These are phyloP conservation scores for Peronospora destructor DNA, from an alignment of 352 stramenopile genomes.

Conservation along the genomic window DNA sequence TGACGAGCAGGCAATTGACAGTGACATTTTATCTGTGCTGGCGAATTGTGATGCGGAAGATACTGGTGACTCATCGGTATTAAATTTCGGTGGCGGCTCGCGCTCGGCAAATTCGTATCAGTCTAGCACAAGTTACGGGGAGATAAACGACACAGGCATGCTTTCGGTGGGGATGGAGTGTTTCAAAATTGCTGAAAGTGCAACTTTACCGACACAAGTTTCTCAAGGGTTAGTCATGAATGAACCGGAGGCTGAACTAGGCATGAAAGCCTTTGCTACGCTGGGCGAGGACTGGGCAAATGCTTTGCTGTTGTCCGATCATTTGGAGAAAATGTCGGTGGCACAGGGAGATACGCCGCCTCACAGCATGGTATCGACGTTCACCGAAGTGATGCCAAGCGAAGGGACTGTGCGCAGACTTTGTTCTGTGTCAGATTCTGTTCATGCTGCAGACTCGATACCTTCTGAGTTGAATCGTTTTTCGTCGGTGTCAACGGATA, in stretches of 20 bases:
- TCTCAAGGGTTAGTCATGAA: conserved; percentile 8
- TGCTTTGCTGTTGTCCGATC: conserved; percentile 41
- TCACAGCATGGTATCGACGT: conserved; percentile 9
- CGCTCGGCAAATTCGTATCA: conserved; percentile 25
- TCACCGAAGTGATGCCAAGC: conserved; percentile 3
- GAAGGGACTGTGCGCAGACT: conserved; percentile 6
- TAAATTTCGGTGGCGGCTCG: conserved; percentile 14
- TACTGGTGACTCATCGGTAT: conserved; percentile 18
- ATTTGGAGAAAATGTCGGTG: conserved; percentile 70
- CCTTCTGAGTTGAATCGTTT: conserved; percentile 11
- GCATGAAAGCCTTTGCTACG: conserved; percentile 20
- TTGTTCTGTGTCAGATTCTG: conserved; percentile 21
- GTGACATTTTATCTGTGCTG: conserved; percentile 65
- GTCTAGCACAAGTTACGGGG: conserved; percentile 21
- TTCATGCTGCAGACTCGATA: conserved; percentile 9
- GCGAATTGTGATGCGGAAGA: conserved; percentile 47
- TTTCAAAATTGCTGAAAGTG: conserved; percentile 34
- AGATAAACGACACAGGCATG: conserved; percentile 38
- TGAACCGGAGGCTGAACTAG: conserved; percentile 20
- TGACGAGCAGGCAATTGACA: conserved; percentile 64
- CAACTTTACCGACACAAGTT: conserved; percentile 8
- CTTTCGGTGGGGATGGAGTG: conserved; percentile 32
- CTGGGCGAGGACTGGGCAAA: conserved; percentile 30
- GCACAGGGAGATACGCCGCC: conserved; percentile 17
- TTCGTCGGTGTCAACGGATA: conserved; percentile 15